Base-by-base conservation (phyloP, 345 rosid species). In the Camelina laxa region DNA sequence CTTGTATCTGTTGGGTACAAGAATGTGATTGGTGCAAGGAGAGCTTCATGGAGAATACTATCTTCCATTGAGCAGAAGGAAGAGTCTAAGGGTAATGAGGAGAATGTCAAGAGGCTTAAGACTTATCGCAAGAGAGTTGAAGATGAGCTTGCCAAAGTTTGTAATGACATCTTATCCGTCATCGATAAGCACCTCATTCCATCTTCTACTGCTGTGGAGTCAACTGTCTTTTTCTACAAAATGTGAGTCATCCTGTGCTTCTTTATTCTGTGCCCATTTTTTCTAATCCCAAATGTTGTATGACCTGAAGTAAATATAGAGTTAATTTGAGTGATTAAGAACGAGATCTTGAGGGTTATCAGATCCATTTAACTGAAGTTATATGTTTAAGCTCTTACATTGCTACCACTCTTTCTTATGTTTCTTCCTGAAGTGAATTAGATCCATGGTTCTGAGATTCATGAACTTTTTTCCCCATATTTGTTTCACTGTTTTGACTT, bases 31-130 rank as follows among this genome's bases (percentile, higher is more conserved):
- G 93, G 93, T 3, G 85, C 87, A 0, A 79, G 90, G 67, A 79
- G 92, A 65, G 90, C 92, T 7, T 86, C 88, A 3, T 86, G 89
- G 92, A 74, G 92, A 65, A 86, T 88, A 35, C 64, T 88, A 30
- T 88, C 88, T 2, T 85, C 93, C 33, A 83, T 88, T 7, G 93
- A 86, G 80, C 90, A 85, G 82, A 88, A 88, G 76, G 93, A 86
- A 75, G 90, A 81, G 50, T 76, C 86, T 0, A 86, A 79, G 53
- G 89, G 89, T 17, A 84, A 82, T 31, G 86, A 86, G 12, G 70
- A 47, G 7, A 81, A 82, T 49, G 89, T 75, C 38, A 82, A 79
- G 80, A 67, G 83, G 80, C 84, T 86, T 73, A 81, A 77, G 60
- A 85, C 39, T 72, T 86, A 86, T 56, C 77, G 87, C 20, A 57